phyloP scores from a whole-genome alignment of 2,329 filamentous ascomycete species.

The Diaporthe aspalathi region DNA sequence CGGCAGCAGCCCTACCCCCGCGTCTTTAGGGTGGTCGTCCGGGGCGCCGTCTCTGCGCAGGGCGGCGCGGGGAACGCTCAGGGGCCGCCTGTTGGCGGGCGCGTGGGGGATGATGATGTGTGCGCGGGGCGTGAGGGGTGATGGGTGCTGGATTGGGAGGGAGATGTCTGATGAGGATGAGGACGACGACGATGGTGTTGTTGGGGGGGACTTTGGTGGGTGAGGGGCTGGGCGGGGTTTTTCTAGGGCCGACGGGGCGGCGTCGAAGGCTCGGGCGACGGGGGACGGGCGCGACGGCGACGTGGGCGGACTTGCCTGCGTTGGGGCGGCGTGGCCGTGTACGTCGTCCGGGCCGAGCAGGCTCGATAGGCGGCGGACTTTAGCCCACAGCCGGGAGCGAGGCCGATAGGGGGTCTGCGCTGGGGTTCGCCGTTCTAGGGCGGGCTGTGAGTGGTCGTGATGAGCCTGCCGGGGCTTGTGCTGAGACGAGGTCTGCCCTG shows the following conservation, averaged over 20 bases:
- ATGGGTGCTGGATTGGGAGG: not conserved
- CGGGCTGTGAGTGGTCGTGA: too few relatives aligned
- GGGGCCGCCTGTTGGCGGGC: not conserved
- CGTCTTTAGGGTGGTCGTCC: not conserved
- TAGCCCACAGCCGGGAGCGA: not conserved
- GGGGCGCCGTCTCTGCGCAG: not conserved
- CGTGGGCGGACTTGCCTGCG: not conserved
- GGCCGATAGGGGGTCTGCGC: not conserved
- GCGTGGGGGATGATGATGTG: not conserved
- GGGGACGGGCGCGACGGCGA: not conserved
- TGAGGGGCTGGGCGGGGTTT: not conserved
- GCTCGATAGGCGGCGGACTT: not conserved
- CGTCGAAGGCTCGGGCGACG: not conserved
- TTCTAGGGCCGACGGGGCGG: not conserved
- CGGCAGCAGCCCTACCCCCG: not conserved
- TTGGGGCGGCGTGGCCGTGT: too few relatives aligned
- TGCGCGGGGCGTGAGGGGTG: not conserved
- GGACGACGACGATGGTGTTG: not conserved
- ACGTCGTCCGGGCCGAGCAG: too few relatives aligned
- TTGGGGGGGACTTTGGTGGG: not conserved
- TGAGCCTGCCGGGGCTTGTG: not conserved
- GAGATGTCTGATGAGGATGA: not conserved
- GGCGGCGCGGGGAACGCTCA: not conserved
- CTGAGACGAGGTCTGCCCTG: not conserved
- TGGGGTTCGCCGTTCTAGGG: too few relatives aligned